A percentile compares a stretch with the other conserved stretches of the same genome.
Evolutionary conservation across 2,329 filamentous ascomycete species (phyloP).

Genomic region (Uncinocarpus reesii): DNA sequence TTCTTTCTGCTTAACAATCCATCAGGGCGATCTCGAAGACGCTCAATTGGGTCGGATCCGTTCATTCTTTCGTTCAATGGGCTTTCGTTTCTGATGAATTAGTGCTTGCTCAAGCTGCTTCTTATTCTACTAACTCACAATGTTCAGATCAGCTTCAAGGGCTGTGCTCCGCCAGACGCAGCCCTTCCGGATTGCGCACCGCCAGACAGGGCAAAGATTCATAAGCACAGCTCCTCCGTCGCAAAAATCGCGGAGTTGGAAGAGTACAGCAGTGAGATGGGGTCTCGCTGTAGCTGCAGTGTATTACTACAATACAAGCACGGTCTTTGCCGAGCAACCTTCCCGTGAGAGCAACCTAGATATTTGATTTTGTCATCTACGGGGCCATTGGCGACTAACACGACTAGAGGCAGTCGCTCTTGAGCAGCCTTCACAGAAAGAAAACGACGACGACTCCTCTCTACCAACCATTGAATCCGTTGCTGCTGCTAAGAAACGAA

Average conservation of each 20-base stretch:
- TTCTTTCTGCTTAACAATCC: constrained; percentile 10
- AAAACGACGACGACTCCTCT: constrained; percentile 8
- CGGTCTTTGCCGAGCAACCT: constrained; percentile 74
- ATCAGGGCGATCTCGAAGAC: background rate
- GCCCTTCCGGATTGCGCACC: constrained; percentile 18
- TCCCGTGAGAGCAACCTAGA: constrained; percentile 49
- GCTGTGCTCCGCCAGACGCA: constrained; percentile 19
- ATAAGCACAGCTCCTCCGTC: constrained; percentile 47
- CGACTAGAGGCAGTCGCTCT: constrained; percentile 3
- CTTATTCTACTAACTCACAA: constrained; percentile 12
- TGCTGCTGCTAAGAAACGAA: constrained; percentile 13
- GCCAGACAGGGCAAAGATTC: constrained; percentile 35
- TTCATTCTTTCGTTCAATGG: constrained; percentile 6
- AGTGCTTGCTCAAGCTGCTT: constrained; percentile 1
- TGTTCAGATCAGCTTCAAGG: constrained; percentile 20
- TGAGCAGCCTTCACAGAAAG: background rate
- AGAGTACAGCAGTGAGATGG: constrained; percentile 62
- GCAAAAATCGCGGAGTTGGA: constrained; percentile 68
- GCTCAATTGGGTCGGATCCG: background rate
- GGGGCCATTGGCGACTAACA: background rate
- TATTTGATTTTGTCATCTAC: too few species aligned
- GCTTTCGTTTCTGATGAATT: constrained; percentile 5
- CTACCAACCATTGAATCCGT: constrained; percentile 14
- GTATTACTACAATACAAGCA: constrained; percentile 91
- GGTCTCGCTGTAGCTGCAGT: constrained; percentile 64